phyloP scores from a whole-genome alignment of 805 yeast species.

The Isabelozyma pseudorhagii region DNA sequence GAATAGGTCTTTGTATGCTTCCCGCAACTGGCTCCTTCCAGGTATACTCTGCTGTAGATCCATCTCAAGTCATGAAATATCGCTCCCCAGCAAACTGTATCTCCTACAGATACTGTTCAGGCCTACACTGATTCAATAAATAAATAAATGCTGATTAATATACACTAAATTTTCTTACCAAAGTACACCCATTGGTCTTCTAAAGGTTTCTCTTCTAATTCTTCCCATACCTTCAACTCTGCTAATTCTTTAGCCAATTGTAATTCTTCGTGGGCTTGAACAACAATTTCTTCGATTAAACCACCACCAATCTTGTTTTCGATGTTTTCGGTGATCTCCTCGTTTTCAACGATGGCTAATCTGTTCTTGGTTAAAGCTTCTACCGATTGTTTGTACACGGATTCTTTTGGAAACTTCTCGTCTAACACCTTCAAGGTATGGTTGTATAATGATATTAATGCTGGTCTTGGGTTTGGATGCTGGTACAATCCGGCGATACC shows the following conservation, averaged over 20 bases:
- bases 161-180: conserved; percentile 53
- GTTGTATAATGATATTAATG: conserved; percentile 65
- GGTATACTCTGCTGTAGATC: no score
- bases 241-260: conserved; percentile 65
- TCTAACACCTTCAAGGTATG: conserved; percentile 61
- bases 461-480: conserved; percentile 84
- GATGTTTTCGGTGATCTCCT: conserved; percentile 60
- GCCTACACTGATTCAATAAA: background rate
- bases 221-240: conserved; percentile 73
- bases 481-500: conserved; percentile 76
- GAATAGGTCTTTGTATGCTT: no score
- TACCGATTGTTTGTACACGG: conserved; percentile 75
- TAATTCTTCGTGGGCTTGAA: conserved; percentile 82
- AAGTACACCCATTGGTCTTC: conserved; percentile 84
- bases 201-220: conserved; percentile 72
- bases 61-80: background rate
- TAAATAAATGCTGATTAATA: background rate
- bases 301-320: conserved; percentile 79
- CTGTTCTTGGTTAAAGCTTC: conserved; percentile 71
- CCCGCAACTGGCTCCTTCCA: no score
- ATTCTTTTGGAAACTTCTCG: conserved; percentile 61
- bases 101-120: background rate
- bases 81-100: background rate
- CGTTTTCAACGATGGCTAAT: conserved; percentile 59
- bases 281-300: conserved; percentile 73